Percentiles rank a stretch among this genome's conserved stretches.
Evolutionary conservation across 2,329 filamentous ascomycete genomes (phyloP).

Genomic region (Tolypocladium sp.): DNA sequence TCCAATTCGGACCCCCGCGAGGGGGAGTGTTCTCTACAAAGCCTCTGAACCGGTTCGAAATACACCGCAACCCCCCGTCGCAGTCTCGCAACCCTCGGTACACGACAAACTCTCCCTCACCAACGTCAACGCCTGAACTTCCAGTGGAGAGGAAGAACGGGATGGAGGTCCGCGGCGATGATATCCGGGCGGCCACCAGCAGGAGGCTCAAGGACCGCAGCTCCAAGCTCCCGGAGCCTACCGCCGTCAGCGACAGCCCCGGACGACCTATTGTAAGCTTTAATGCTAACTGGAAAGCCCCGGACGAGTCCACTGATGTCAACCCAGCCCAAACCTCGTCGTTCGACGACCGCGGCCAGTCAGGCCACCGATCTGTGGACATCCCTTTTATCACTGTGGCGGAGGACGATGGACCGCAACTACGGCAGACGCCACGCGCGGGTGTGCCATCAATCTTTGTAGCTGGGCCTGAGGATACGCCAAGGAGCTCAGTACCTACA

Average conservation of each 20-base stretch:
- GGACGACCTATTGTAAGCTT: constrained; percentile 97
- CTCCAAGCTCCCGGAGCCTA: constrained; percentile 76
- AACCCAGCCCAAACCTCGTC: constrained; percentile 29
- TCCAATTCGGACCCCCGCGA: constrained; percentile 30
- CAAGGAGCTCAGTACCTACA: constrained; percentile 19
- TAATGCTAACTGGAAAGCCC: constrained; percentile 71
- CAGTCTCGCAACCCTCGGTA: constrained; percentile 79
- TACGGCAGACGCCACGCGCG: constrained; percentile 16
- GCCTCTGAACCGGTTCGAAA: constrained; percentile 53
- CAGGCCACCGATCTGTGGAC: constrained; percentile 26
- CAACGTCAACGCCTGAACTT: constrained; percentile 21
- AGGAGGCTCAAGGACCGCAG: constrained; percentile 83
- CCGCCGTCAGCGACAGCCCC: constrained; percentile 80
- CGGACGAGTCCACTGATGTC: constrained; percentile 61
- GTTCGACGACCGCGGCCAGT: constrained; percentile 3
- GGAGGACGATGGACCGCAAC: constrained; percentile 30
- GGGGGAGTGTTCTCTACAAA: constrained; percentile 25
- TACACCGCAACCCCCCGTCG: constrained; percentile 73
- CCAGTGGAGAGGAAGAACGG: constrained; percentile 61
- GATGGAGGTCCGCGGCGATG: constrained; percentile 74
- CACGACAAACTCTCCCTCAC: constrained; percentile 50
- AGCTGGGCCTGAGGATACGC: constrained; percentile 15
- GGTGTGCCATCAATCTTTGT: constrained; percentile 26
- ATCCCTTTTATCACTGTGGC: constrained; percentile 47
- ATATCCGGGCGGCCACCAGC: constrained; percentile 83